A percentile compares a stretch with the other conserved stretches of the same genome.
Conservation (phyloP, 1,284 basidiomycete species). For the Crocinoboletus sp. region DNA sequence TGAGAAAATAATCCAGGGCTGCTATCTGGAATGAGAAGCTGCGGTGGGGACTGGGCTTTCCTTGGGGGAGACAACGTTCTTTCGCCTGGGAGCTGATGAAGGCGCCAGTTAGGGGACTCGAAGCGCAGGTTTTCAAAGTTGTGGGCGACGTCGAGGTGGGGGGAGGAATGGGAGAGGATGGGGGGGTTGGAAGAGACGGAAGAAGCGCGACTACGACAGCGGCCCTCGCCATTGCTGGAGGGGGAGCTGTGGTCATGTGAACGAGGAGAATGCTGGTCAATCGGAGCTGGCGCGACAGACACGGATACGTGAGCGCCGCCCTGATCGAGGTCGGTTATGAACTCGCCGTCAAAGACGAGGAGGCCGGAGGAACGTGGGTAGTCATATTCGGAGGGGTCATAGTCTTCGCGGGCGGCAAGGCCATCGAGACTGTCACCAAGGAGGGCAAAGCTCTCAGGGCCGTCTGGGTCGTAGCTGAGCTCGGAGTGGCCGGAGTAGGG, state of each 20-base stretch:
- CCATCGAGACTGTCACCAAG: conserved; percentile 38
- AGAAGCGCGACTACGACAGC: conserved; percentile 53
- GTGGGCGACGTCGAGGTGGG: conserved; percentile 51
- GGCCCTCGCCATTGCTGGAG: conserved; percentile 47
- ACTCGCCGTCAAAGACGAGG: conserved; percentile 55
- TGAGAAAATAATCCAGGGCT: conserved; percentile 29
- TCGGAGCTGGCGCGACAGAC: conserved; percentile 36
- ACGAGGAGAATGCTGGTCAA: conserved; percentile 38
- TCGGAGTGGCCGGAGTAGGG: conserved; percentile 66
- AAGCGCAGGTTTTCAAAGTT: conserved; percentile 59
- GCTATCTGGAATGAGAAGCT: conserved; percentile 59
- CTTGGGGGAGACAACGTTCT: conserved; percentile 39
- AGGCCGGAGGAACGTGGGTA: conserved; percentile 44
- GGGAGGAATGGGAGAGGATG: conserved; percentile 41
- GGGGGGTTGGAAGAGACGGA: conserved; percentile 54
- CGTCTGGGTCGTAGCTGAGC: conserved; percentile 50
- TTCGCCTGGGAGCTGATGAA: conserved; percentile 45
- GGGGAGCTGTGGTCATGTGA: conserved; percentile 60
- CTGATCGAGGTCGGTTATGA: conserved; percentile 40
- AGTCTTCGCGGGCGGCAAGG: conserved; percentile 40
- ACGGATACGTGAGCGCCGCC: conserved; percentile 35
- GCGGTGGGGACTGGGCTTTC: conserved; percentile 65
- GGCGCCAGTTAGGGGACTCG: conserved; percentile 56
- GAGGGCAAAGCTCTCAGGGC: conserved; percentile 37
- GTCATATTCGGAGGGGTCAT: conserved; percentile 69